Conservation (phyloP, 129 eudicot genomes). For the Chrysanthemum seticuspe region DNA sequence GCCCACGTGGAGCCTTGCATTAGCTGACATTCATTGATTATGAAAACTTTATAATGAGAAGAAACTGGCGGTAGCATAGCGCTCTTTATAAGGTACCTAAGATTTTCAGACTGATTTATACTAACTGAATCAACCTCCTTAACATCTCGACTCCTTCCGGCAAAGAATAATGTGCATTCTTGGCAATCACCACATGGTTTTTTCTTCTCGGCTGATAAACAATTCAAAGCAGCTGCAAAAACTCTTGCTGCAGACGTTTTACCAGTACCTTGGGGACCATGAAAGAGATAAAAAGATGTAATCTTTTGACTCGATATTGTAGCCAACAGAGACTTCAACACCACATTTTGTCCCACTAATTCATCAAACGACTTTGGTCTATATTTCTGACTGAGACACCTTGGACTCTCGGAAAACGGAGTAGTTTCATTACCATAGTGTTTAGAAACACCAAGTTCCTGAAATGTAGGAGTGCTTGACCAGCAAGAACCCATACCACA, state of each 20-base stretch:
- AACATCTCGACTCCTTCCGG: conserved; percentile 81
- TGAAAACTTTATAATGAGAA: conserved; percentile 70
- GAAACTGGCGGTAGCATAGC: conserved; percentile 68
- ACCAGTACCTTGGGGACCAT: conserved; percentile 95
- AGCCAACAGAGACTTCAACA: conserved; percentile 53
- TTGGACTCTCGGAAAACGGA: conserved; percentile 64
- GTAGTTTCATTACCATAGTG: conserved; percentile 37
- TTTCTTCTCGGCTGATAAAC: conserved; percentile 48
- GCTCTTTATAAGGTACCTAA: conserved; percentile 54
- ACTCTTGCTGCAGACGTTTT: conserved; percentile 83
- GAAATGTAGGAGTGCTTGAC: conserved; percentile 65
- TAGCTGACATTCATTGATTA: conserved; percentile 86
- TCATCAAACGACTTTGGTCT: conserved; percentile 80
- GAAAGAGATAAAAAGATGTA: conserved; percentile 70
- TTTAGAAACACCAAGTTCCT: conserved; percentile 37
- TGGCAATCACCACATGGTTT: conserved; percentile 78
- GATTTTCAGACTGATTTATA: conserved; percentile 53
- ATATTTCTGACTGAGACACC: conserved; percentile 73
- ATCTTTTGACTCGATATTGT: conserved; percentile 53
- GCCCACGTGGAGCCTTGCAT: conserved; percentile 75
- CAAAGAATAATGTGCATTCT: conserved; percentile 67
- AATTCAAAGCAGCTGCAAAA: conserved; percentile 91
- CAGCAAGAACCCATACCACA: conserved; percentile 81
- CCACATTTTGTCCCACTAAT: conserved; percentile 75
- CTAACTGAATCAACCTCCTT: conserved; percentile 77